Percentiles rank a stretch among this genome's conserved stretches.
Evolutionary conservation across 306 rosid species (phyloP).

Genomic region (Lagenaria siceraria): DNA sequence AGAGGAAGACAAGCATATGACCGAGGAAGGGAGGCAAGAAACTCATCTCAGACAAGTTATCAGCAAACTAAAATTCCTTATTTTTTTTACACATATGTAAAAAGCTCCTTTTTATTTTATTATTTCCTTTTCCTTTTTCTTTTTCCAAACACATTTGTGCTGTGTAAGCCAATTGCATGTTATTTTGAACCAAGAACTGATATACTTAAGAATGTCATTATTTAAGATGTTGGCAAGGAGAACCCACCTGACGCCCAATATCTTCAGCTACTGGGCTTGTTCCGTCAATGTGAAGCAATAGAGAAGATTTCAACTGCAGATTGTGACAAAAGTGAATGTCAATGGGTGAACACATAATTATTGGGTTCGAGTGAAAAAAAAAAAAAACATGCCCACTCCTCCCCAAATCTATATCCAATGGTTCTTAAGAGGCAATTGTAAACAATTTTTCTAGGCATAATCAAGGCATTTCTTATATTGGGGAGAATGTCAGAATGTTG

Average conservation of each 20-base stretch:
- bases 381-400: neutral
- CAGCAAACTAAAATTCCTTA: neutral
- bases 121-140: neutral
- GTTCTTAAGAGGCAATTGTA: no score
- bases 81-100: neutral
- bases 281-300: conserved; percentile 81
- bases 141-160: neutral
- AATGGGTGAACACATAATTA: neutral
- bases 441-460: neutral
- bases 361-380: neutral
- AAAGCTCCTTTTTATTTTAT: no score
- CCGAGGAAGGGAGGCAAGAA: neutral
- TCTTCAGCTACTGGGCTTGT: conserved; percentile 88
- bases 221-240: neutral
- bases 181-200: neutral
- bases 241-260: conserved; percentile 80
- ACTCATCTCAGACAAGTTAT: neutral
- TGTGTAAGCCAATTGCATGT: neutral
- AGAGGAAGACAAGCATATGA: neutral
- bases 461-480: neutral
- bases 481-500: neutral
- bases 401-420: neutral
- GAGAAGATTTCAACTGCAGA: conserved; percentile 75
- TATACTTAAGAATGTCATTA: neutral
- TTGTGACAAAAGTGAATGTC: conserved; percentile 23